phyloP scores from a whole-genome alignment of 177 flowering plant species.

The Telopea speciosissima region DNA sequence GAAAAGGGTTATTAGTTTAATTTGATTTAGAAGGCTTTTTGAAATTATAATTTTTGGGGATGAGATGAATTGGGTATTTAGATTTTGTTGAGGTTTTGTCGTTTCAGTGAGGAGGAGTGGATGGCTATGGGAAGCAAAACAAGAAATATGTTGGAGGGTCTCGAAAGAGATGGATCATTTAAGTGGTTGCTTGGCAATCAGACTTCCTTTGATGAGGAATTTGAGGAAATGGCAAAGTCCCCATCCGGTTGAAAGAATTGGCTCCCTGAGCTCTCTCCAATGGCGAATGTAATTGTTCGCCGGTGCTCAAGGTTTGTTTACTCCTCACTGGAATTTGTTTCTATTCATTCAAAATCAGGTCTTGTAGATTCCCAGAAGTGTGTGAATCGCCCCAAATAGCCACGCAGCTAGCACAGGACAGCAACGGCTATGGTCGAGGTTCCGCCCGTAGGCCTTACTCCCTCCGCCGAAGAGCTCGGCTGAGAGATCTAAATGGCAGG shows the following conservation, averaged over 20 bases:
- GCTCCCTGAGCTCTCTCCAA: conserved; percentile 73
- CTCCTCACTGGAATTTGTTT: neutral
- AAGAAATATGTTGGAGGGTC: conserved; percentile 59
- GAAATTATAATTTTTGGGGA: neutral
- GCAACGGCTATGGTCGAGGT: conserved; percentile 91
- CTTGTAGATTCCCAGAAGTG: neutral
- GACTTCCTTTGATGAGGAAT: conserved; percentile 57
- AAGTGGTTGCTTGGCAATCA: conserved; percentile 67
- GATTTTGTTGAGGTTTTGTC: neutral
- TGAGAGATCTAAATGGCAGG: conserved; percentile 85
- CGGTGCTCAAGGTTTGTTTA: conserved; percentile 71
- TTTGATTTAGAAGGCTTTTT: neutral
- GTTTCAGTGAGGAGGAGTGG: conserved; percentile 2
- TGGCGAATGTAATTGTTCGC: conserved; percentile 70
- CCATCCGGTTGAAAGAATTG: conserved; percentile 56
- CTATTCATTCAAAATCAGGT: neutral
- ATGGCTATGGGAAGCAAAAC: conserved; percentile 63
- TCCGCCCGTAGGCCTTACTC: conserved; percentile 59
- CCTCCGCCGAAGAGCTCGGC: conserved; percentile 97
- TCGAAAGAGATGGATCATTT: conserved; percentile 78
- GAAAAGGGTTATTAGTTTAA: neutral
- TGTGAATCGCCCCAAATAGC: too few relatives aligned
- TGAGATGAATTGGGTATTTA: neutral
- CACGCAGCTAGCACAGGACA: conserved; percentile 98
- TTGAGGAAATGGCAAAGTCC: conserved; percentile 67